Conservation (phyloP, 2,329 filamentous ascomycete genomes). For the Conoideocrella luteorostrata region DNA sequence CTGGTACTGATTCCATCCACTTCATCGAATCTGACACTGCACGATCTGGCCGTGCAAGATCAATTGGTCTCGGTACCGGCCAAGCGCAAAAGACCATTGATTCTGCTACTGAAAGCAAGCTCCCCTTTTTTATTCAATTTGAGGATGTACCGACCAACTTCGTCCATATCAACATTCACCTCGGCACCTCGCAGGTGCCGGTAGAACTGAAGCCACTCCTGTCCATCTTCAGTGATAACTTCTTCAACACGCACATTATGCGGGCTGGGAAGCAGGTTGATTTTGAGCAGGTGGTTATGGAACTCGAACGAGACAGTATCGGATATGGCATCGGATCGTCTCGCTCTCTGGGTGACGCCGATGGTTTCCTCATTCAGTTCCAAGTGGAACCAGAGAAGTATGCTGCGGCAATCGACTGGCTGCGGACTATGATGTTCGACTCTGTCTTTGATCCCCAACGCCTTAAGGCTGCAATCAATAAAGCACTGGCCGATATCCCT, state of each 20-base stretch:
- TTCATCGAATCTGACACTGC: constrained; percentile 88
- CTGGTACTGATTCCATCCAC: constrained; percentile 83
- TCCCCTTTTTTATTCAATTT: constrained; percentile 92
- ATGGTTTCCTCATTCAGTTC: constrained; percentile 76
- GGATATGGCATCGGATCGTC: constrained; percentile 70
- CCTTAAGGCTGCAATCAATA: constrained; percentile 61
- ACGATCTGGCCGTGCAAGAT: constrained; percentile 69
- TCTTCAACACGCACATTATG: constrained; percentile 86
- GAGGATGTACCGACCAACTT: constrained; percentile 93
- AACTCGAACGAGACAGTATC: constrained; percentile 86
- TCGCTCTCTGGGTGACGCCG: constrained; percentile 64
- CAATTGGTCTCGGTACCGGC: constrained; percentile 61
- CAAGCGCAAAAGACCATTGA: constrained; percentile 72
- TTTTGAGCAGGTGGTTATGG: constrained; percentile 88
- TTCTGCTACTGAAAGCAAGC: constrained; percentile 48
- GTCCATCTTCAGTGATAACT: constrained; percentile 79
- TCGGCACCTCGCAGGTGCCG: constrained; percentile 72
- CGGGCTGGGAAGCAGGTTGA: constrained; percentile 69
- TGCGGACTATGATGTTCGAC: constrained; percentile 80
- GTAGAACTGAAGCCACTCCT: constrained; percentile 80
- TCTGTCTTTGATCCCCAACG: constrained; percentile 73
- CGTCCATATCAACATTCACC: constrained; percentile 73
- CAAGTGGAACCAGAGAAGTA: constrained; percentile 88
- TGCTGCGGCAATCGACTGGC: constrained; percentile 71
- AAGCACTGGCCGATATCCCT: constrained; percentile 85